Evolutionary conservation across 2,329 filamentous ascomycete species (phyloP), one percentile per base, ranked within the genome.

Genomic region (Ceratocystiopsis minuta): DNA sequence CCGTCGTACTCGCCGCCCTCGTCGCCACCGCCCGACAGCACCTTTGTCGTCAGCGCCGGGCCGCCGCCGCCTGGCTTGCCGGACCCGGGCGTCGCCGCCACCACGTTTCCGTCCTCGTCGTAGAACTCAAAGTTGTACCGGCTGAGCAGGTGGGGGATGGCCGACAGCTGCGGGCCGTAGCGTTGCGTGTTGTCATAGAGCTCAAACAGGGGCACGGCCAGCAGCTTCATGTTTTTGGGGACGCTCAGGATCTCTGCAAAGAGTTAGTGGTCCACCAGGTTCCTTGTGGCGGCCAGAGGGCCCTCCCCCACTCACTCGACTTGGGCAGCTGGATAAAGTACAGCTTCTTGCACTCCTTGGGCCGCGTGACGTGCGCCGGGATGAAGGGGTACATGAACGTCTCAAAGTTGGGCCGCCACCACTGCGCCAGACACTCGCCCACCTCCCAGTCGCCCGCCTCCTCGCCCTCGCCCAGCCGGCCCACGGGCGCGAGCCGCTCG

Each of bases 351-450:
- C 88, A 94, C 66, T 98, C 90, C 67, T 98, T 98, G 9, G 90
- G 90, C 41, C 90, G 71, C 16, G 88, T 95, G 48, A 95, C 85
- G 63, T 98, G 90, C 16, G 87, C 85, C 9, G 90, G 90, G 44
- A 96, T 80, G 61, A 95, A 98, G 1, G 90, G 90, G 59, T 98
- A 98, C 86, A 98, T 95, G 68, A 96, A 96, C 2, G 90, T 96
- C 68, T 98, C 90, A 58, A 96, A 95, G 66, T 96, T 98, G 42
- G 90, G 90, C 44, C 90, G 72, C 86, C 88, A 98, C 90, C 90
- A 98, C 64, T 95, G 87, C 42, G 90, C 88, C 43, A 98, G 70
- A 39, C 87, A 94, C 58, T 96, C 90, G 52, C 83, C 85, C 51
- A 98, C 77, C 58, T 92, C 73, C 90, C 90, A 98, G 56, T 94